Base-by-base conservation (phyloP, 768 basidiomycete genomes). In the Hemileccinum impolitum region DNA sequence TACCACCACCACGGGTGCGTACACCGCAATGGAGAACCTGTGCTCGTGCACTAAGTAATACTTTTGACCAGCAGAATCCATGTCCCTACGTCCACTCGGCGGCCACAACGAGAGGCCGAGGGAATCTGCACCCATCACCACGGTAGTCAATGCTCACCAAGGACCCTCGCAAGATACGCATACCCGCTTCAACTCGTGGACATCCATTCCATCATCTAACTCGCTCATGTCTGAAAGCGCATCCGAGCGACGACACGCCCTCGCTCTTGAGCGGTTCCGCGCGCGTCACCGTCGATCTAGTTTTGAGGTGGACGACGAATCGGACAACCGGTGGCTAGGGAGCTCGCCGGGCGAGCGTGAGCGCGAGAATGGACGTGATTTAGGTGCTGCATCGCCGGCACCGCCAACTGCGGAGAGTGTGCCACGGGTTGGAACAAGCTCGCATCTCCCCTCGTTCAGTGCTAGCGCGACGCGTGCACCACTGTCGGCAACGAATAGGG, bases 161-260 rank as follows among this genome's bases (percentile, higher is more conserved):
- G 18, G 7, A 15, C 43, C 45, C 26, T 43, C 58, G 18, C 56
- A 55, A 15, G 60, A 58, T 41, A 28, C 50, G 36, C 55, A 57
- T 34, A 14, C 53, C 12, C 60, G 60, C 32, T 35, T 51, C 25
- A 63, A 62, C 25, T 60, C 69, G 3, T 61, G 70, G 49, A 30
- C 69, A 14, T 64, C 69, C 28, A 53, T 67, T 15, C 65, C 68
- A 6, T 61, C 67, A 9, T 66, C 71, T 19, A 76, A 69, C 31
- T 73, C 71, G 0, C 70, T 74, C 38, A 69, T 74, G 35, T 67
- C 70, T 1, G 77, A 79, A 55, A 77, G 66, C 50, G 71, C 72
- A 2, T 68, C 68, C 11, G 77, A 77, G 45, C 66, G 70, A 39
- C 67, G 74, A 25, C 63, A 72, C 15, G 60, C 68, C 17, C 63